Evolutionary conservation across 148 eudicot genomes (phyloP).

Genomic region (Chenopodium formosanum): DNA sequence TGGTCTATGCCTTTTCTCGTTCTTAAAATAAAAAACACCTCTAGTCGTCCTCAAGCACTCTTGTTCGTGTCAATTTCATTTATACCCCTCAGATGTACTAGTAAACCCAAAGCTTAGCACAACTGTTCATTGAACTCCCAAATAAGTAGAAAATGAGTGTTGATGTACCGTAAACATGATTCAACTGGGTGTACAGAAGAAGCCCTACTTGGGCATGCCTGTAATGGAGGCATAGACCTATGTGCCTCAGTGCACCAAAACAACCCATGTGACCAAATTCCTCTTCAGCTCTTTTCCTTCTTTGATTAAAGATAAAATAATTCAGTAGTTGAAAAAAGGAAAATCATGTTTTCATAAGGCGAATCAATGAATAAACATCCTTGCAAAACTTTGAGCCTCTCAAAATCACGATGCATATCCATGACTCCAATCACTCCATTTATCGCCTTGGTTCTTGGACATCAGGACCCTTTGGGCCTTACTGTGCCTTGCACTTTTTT

Average conservation of each 20-base stretch:
- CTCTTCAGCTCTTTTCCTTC: neutral
- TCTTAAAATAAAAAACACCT: too few relatives aligned
- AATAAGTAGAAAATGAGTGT: too few relatives aligned
- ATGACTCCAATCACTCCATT: neutral
- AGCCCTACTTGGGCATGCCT: too few relatives aligned
- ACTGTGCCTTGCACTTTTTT: neutral
- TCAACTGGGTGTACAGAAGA: too few relatives aligned
- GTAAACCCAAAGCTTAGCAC: too few relatives aligned
- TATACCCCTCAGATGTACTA: too few relatives aligned
- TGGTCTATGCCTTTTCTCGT: neutral
- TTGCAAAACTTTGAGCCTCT: neutral
- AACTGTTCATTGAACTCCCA: too few relatives aligned
- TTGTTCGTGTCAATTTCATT: too few relatives aligned
- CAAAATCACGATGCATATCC: neutral
- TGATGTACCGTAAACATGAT: too few relatives aligned
- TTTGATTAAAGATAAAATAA: neutral
- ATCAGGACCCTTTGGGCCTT: neutral
- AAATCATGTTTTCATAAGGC: neutral
- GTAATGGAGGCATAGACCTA: neutral
- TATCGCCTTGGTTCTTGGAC: neutral
- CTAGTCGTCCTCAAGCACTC: neutral
- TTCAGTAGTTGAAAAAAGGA: neutral
- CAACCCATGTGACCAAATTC: neutral
- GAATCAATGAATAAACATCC: neutral
- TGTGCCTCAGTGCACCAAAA: neutral